Percentiles rank a stretch among this genome's conserved stretches.
phyloP scores from a whole-genome alignment of 495 filamentous ascomycete species.

The Penicillium fimorum region DNA sequence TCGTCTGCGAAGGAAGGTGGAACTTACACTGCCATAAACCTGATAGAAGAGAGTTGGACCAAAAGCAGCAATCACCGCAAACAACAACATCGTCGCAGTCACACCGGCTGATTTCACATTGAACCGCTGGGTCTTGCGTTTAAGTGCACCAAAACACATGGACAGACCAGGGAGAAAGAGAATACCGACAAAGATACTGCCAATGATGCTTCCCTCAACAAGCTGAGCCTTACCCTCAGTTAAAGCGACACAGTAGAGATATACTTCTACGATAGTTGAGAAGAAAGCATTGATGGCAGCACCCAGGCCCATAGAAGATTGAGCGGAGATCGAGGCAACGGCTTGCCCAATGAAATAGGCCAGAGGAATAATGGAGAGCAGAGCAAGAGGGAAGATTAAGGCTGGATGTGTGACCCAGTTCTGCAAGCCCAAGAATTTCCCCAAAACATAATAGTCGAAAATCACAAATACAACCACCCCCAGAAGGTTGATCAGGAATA shows the following conservation, averaged over 20 bases:
- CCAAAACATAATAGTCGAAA: constrained; percentile 82
- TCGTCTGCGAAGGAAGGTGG: neutral
- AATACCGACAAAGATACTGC: constrained; percentile 96
- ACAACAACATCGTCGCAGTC: constrained; percentile 96
- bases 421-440: constrained; percentile 62
- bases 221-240: constrained; percentile 89
- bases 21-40: constrained; percentile 88
- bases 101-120: constrained; percentile 97
- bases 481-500: constrained; percentile 97
- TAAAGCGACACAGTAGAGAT: constrained; percentile 93
- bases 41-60: constrained; percentile 98
- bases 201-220: constrained; percentile 95
- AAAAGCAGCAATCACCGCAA: constrained; percentile 96
- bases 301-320: constrained; percentile 99
- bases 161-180: constrained; percentile 94
- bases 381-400: constrained; percentile 78
- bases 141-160: constrained; percentile 98
- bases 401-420: constrained; percentile 73
- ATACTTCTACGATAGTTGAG: constrained; percentile 97
- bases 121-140: constrained; percentile 97
- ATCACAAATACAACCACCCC: constrained; percentile 87
- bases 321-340: constrained; percentile 97
- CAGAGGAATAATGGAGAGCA: constrained; percentile 93
- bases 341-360: constrained; percentile 99
- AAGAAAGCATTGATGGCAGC: constrained; percentile 99